Base-by-base conservation (phyloP, 1,139 yeast species). In the Torulaspora pretoriensis region DNA sequence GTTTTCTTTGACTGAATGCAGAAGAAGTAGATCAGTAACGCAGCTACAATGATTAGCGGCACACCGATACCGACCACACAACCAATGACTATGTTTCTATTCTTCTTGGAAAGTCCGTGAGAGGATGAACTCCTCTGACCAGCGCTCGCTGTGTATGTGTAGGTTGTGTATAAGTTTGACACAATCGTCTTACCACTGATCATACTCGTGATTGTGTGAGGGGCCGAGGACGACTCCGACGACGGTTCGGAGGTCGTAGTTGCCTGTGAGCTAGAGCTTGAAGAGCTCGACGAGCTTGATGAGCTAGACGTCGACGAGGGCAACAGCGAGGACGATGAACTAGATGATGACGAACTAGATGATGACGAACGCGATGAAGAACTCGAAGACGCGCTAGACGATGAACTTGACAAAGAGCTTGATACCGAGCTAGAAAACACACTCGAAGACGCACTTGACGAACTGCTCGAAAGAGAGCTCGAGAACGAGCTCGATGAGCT, bases 61-160 rank as follows among this genome's bases (percentile, higher is more conserved):
- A 67, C 56, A 35, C 72, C 71, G 28, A 69, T 52, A 13, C 73
- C 73, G 3, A 69, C 73, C 13, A 70, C 73, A 42, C 74, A 72
- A 33, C 81, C 81, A 37, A 75, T 69, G n/a, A 74, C 72, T 25
- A 75, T 68, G 43, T 68, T 68, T 44, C 69, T 68, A 46, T 70
- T 63, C 39, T 72, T 70, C n/a, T 59, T 55, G 0, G 77, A 68
- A 2, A 74, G 57, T 0, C 73, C 74, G 4, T 59, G 43, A 8
- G 42, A 23, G 1, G 49, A 31, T 8, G 46, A 29, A 17, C 51
- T 50, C 30, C 52, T 35, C 8, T 57, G 49, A n/a, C 26, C 56
- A 1, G 62, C 40, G 1, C 50, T 43, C 4, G 51, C 44, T 4
- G 59, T 45, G 4, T 63, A 50, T 1, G 54, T 49, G 10, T 44